Conservation (phyloP, 2,329 filamentous ascomycete species). For the Calonectria pauciramosa region DNA sequence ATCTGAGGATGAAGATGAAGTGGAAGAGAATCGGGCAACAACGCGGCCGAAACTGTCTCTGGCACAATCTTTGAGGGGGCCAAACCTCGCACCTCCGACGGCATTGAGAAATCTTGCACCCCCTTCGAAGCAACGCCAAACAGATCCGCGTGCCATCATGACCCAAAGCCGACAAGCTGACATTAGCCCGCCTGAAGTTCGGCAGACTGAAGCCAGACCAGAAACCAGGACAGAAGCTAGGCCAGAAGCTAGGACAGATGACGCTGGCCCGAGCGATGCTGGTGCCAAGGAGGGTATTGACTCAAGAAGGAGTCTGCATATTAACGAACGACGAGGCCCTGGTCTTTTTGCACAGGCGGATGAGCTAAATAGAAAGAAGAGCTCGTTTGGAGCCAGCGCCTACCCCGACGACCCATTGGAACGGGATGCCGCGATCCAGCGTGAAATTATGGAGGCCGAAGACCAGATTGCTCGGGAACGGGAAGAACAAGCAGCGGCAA, state of each 20-base stretch:
- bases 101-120: not conserved
- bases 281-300: not conserved
- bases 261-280: not conserved
- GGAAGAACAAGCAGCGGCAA: conserved; percentile 15
- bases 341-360: conserved; percentile 29
- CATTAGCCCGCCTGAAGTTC: not conserved
- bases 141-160: not conserved
- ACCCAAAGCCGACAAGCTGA: not conserved
- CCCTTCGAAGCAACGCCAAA: not conserved
- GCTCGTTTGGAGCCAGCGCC: conserved; percentile 10
- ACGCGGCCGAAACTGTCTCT: not conserved
- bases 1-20: not conserved
- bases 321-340: not conserved
- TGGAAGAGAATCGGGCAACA: not conserved
- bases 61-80: not conserved
- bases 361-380: conserved; percentile 1
- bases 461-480: conserved; percentile 31
- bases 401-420: conserved; percentile 30
- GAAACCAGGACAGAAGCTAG: not conserved
- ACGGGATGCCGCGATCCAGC: conserved; percentile 36
- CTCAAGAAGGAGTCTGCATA: not conserved
- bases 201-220: not conserved
- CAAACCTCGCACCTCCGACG: not conserved
- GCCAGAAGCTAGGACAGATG: not conserved
- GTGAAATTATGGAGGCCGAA: conserved; percentile 37